Conservation (phyloP, 352 stramenopile species). For the Globisporangium ultimum region DNA sequence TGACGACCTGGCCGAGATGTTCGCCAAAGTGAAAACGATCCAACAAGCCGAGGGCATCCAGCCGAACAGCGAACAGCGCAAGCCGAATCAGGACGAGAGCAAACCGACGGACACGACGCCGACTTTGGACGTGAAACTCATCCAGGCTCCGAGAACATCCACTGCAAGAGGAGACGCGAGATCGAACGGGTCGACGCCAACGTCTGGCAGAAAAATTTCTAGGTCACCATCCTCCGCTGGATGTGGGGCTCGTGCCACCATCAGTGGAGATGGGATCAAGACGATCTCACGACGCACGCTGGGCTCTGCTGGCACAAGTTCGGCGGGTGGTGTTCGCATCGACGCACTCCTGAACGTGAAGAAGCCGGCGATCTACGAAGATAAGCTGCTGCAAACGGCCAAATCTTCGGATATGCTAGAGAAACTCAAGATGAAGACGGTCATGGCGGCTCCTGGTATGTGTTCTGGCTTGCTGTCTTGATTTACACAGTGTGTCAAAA, state of each 20-base stretch:
- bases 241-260: not conserved
- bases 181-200: constrained; percentile 6
- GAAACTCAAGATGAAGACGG: constrained; percentile 42
- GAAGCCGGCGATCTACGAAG: constrained; percentile 54
- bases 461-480: not conserved
- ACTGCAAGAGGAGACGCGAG: not conserved
- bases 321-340: not conserved
- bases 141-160: constrained; percentile 1
- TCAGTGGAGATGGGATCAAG: constrained; percentile 57
- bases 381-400: constrained; percentile 45
- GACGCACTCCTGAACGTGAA: constrained; percentile 51
- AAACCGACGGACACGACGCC: not conserved
- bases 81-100: not conserved
- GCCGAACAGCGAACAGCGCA: constrained; percentile 3
- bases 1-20: constrained; percentile 64
- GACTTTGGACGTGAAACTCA: constrained; percentile 9
- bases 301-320: constrained; percentile 14
- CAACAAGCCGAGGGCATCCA: constrained; percentile 43
- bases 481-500: not conserved
- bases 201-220: constrained; percentile 3
- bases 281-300: constrained; percentile 39
- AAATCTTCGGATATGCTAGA: constrained; percentile 42
- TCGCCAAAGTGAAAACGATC: constrained; percentile 71
- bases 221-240: constrained; percentile 1
- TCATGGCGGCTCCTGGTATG: constrained; percentile 42